Base-by-base conservation (phyloP, 2,329 filamentous ascomycete species). In the Aspergillus fructus region DNA sequence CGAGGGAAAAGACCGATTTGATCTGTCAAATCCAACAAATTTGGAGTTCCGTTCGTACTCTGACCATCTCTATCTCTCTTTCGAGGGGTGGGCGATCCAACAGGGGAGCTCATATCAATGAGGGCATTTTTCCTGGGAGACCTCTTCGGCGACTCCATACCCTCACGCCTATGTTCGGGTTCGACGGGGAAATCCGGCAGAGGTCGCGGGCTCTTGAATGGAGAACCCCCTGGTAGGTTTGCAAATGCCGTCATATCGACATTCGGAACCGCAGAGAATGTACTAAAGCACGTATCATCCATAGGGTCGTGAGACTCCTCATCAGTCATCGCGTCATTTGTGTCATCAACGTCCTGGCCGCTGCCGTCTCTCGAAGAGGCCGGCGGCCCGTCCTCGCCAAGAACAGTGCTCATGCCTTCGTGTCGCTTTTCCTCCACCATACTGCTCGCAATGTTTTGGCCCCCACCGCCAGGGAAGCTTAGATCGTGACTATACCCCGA, bases 21-120 rank as follows among this genome's bases (percentile, higher is more conserved):
- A 58, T 94, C 90, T 0, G 91, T 96, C 66, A 97, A 96, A 70
- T 97, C 94, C 45, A 96, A 82, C 34, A 96, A 81, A 67, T 90
- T 96, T 15, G 89, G 89, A 3, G 89, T 90, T 67, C 89, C 82
- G 24, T 77, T 76, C 8, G 78, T 74, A 11, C 71, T 66, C 11
- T 76, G 57, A 68, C 73, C 30, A 72, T 73, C 79, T 59, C 76
- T 75, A 39, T 76, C 79, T 62, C 77, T 74, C 49, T 77, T 74
- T 60, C 83, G 80, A 42, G 85, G 78, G 71, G 85, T 76, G 47
- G 76, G 73, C 13, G 76, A 78, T 39, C 66, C 67, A 62, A 66
- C 62, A 51, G 69, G 65, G 53, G 74, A 65, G 66, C 66, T 56
- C 57, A 66, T 66, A 46, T 76, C 71, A 30, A 76, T 74, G 24